Conservation (phyloP, 352 stramenopile species). For the Phytophthora vignae region DNA sequence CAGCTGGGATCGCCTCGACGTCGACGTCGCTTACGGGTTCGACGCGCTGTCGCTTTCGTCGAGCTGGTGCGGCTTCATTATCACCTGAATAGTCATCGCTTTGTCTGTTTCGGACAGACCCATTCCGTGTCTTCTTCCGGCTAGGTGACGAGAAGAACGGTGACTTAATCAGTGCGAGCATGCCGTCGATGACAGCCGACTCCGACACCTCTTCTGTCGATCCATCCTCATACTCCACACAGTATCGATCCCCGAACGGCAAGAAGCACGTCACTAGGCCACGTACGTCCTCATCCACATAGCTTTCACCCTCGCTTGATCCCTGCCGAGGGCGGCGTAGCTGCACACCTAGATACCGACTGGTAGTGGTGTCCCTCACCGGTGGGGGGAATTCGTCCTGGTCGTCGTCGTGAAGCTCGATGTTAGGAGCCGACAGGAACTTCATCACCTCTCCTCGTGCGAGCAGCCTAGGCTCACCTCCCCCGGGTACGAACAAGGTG, state of each 20-base stretch:
- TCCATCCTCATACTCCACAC: constrained; percentile 62
- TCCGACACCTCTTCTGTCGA: constrained; percentile 58
- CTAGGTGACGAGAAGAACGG: constrained; percentile 38
- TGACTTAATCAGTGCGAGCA: constrained; percentile 57
- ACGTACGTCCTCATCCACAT: constrained; percentile 25
- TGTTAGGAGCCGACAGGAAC: constrained; percentile 61
- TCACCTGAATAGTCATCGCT: constrained; percentile 22
- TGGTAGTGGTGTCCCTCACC: constrained; percentile 53
- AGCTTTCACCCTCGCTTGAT: constrained; percentile 6
- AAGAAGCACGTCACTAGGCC: constrained; percentile 64
- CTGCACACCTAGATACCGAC: constrained; percentile 60
- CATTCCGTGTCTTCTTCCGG: constrained; percentile 16
- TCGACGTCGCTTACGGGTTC: constrained; percentile 2
- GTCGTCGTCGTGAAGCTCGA: constrained; percentile 57
- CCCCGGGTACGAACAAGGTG: constrained; percentile 66
- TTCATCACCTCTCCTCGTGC: constrained; percentile 70
- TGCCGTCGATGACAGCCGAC: constrained; percentile 63
- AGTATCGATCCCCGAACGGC: constrained; percentile 68
- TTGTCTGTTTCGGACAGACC: constrained; percentile 13
- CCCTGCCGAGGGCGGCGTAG: constrained; percentile 30
- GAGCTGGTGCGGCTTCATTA: constrained; percentile 1
- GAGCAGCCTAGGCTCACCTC: constrained; percentile 40
- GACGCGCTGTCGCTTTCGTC: constrained; percentile 38
- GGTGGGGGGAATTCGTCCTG: constrained; percentile 60
- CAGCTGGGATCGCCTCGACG: constrained; percentile 20